phyloP scores from a whole-genome alignment of 129 eudicot genomes.

The Rutidosis leptorrhynchoides region DNA sequence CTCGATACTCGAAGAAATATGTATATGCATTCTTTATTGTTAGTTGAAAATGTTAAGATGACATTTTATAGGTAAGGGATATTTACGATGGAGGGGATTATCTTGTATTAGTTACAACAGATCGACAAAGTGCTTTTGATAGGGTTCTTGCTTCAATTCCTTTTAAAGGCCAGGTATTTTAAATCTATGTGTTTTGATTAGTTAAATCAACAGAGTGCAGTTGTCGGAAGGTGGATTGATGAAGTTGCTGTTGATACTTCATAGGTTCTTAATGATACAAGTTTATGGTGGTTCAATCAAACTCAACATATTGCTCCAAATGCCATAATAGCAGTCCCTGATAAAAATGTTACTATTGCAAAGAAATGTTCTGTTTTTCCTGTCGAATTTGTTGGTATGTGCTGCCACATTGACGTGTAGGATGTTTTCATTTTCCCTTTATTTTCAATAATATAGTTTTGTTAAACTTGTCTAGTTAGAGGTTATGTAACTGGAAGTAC shows the following conservation, averaged over 20 bases:
- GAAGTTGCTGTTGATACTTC: background rate
- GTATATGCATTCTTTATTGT: background rate
- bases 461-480: slow-evolving; percentile 53
- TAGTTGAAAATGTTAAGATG: background rate
- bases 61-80: slow-evolving; percentile 71
- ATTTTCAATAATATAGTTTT: slow-evolving; percentile 6
- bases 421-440: background rate
- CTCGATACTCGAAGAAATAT: too few species aligned
- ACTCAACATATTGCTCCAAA: slow-evolving; percentile 78
- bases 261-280: slow-evolving; percentile 93
- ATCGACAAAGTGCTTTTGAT: slow-evolving; percentile 93
- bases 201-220: background rate
- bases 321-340: slow-evolving; percentile 77
- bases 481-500: slow-evolving; percentile 99
- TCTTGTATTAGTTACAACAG: slow-evolving; percentile 91
- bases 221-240: background rate
- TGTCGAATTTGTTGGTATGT: slow-evolving; percentile 96
- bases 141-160: slow-evolving; percentile 97
- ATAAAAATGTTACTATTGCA: slow-evolving; percentile 91
- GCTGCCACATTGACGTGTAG: background rate
- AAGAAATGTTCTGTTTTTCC: slow-evolving; percentile 93
- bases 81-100: slow-evolving; percentile 89
- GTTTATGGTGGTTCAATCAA: slow-evolving; percentile 95
- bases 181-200: background rate
- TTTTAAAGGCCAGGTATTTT: slow-evolving; percentile 89